phyloP scores from a whole-genome alignment of 352 stramenopile species.

The Phytophthora boehmeriae region DNA sequence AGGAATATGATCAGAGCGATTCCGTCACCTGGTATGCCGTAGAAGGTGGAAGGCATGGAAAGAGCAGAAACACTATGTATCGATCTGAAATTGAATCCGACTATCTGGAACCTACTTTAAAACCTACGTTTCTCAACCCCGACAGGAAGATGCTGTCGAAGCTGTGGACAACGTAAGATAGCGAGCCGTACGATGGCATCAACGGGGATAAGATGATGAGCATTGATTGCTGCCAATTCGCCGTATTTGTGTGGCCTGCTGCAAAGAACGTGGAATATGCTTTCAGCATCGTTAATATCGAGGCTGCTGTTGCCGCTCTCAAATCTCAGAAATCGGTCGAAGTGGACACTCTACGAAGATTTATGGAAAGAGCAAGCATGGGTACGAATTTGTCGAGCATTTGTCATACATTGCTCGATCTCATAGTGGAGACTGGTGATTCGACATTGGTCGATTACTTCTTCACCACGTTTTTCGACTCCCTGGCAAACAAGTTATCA shows the following conservation, averaged over 20 bases:
- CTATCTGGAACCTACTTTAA: neutral
- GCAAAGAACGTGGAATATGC: neutral
- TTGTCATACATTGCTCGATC: neutral
- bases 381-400: neutral
- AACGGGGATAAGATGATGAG: constrained; percentile 17
- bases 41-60: constrained; percentile 2
- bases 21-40: constrained; percentile 14
- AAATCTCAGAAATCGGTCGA: constrained; percentile 1
- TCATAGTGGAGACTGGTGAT: constrained; percentile 9
- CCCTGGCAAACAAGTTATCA: constrained; percentile 1
- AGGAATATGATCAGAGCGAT: constrained; percentile 12
- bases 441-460: constrained; percentile 5
- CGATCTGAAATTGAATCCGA: neutral
- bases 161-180: constrained; percentile 10
- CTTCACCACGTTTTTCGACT: constrained; percentile 11
- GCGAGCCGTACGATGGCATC: constrained; percentile 9
- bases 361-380: constrained; percentile 2
- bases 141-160: constrained; percentile 4
- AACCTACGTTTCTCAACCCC: constrained; percentile 16
- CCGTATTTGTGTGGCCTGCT: constrained; percentile 6
- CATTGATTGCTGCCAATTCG: constrained; percentile 8
- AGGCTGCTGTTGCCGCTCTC: constrained; percentile 7
- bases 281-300: constrained; percentile 2
- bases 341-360: neutral
- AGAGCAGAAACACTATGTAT: constrained; percentile 2